Base-by-base conservation (phyloP, 495 filamentous ascomycete genomes). In the Penicillium daleae region DNA sequence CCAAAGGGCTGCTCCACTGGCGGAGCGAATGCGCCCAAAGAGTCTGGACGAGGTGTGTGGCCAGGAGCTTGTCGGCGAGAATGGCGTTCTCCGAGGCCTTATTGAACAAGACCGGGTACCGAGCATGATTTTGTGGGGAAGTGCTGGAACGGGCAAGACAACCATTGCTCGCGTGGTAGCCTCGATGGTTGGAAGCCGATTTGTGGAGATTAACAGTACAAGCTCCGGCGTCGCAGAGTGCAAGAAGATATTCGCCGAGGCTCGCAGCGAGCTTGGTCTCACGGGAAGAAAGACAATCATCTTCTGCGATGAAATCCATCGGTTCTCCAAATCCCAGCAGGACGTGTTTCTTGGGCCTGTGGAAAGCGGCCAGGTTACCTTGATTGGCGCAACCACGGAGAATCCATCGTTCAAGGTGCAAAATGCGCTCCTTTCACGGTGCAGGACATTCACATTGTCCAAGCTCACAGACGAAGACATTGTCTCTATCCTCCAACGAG, bases 221-320 rank as follows among this genome's bases (percentile, higher is more conserved):
- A 92, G 89, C 70, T 87, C 85, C 7, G 93, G 93, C 0, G 92
- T 99, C n/a, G 92, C 85, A 17, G 94, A 98, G 70, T 92, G 86
- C 82, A 99, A 97, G 79, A 97, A 96, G 83, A 84, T 97, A 37
- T 97, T 98, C 65, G 75, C 76, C 54, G 93, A 97, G 67, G 92
- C 95, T 4, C 87, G 85, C 64, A 92, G 86, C 69, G 95, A 99
- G 74, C 76, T 96, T 49, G 76, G 80, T 6, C 75, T 99, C 33
- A 96, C 91, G 0, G 93, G 93, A 10, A 82, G 92, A 33, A 93
- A 92, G 76, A 98, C 95, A 5, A 97, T 99, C 65, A 87, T 99
- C 63, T 99, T 98, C 76, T 97, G 94, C 78, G 94, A 98, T 74
- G 94, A 98, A 76, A 96, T 98, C 57, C 94, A 98, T 73, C 86